phyloP scores from a whole-genome alignment of 345 rosid species.

The Bruguiera sexangula region DNA sequence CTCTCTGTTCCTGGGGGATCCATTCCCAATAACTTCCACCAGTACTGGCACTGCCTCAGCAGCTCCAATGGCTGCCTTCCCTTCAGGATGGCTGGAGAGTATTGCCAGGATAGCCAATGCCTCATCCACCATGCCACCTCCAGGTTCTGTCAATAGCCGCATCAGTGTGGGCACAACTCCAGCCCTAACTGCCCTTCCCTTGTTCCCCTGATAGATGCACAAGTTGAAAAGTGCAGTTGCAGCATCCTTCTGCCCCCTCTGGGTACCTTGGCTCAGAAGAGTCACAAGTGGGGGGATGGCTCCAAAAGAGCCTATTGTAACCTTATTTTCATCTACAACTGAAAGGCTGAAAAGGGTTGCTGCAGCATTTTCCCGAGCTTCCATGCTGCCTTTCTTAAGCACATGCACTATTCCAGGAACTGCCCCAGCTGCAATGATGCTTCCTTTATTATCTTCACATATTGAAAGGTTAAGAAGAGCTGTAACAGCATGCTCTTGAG shows the following conservation, averaged over 20 bases:
- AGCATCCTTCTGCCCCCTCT: constrained; percentile 11
- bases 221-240: constrained; percentile 12
- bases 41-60: constrained; percentile 67
- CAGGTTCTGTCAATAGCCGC: constrained; percentile 63
- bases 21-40: constrained; percentile 61
- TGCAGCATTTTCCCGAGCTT: constrained; percentile 16
- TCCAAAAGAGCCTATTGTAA: constrained; percentile 1
- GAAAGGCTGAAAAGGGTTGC: constrained; percentile 11
- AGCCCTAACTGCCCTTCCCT: constrained; percentile 7
- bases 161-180: constrained; percentile 57
- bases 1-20: constrained; percentile 73
- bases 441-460: neutral
- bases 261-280: constrained; percentile 1
- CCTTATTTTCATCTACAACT: neutral
- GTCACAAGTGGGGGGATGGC: neutral
- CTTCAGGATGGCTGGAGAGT: constrained; percentile 75
- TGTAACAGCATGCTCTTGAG: constrained; percentile 15
- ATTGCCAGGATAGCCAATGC: constrained; percentile 77
- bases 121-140: constrained; percentile 68
- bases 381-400: constrained; percentile 6
- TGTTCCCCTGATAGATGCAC: neutral
- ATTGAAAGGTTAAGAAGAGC: constrained; percentile 12
- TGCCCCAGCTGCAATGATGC: constrained; percentile 3
- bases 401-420: constrained; percentile 4
- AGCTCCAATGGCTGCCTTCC: constrained; percentile 64